These are phyloP conservation scores for Pneumocystis wakefieldiae DNA, from an alignment of 1,139 yeast species.

Conservation along the genomic window DNA sequence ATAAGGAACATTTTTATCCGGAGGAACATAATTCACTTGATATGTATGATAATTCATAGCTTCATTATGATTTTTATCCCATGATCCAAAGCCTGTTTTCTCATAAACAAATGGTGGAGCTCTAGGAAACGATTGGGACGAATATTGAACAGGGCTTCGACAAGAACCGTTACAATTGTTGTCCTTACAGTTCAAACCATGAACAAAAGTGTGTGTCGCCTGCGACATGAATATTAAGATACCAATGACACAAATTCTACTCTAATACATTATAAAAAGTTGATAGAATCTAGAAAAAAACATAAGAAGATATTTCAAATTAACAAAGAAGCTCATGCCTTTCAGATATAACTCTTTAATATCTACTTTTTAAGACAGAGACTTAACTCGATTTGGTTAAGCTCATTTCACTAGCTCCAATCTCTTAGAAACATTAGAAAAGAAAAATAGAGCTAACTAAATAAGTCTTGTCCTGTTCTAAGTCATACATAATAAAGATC, in stretches of 20 bases:
- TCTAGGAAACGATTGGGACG: neutral
- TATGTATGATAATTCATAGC: neutral
- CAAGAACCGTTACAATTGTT: neutral
- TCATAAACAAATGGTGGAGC: neutral
- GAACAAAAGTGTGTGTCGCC: neutral
- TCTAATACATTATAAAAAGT: neutral
- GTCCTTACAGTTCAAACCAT: neutral
- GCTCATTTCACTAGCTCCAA: too few species aligned
- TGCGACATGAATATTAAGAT: neutral
- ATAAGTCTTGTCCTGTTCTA: too few species aligned
- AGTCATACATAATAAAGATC: too few species aligned
- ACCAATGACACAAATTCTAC: neutral
- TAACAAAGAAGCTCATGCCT: neutral
- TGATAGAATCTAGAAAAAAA: neutral
- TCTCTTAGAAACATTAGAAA: too few species aligned
- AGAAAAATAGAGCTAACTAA: too few species aligned
- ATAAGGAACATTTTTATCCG: conserved; percentile 17
- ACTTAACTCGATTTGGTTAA: too few species aligned
- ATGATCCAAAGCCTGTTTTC: neutral
- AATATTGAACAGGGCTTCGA: neutral
- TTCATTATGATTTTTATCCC: neutral
- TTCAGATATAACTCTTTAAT: neutral
- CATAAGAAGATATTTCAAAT: neutral
- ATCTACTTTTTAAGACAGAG: neutral
- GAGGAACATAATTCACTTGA: neutral